Base-by-base conservation (phyloP, 805 yeast species). In the Debaryomyces tyrocola region DNA sequence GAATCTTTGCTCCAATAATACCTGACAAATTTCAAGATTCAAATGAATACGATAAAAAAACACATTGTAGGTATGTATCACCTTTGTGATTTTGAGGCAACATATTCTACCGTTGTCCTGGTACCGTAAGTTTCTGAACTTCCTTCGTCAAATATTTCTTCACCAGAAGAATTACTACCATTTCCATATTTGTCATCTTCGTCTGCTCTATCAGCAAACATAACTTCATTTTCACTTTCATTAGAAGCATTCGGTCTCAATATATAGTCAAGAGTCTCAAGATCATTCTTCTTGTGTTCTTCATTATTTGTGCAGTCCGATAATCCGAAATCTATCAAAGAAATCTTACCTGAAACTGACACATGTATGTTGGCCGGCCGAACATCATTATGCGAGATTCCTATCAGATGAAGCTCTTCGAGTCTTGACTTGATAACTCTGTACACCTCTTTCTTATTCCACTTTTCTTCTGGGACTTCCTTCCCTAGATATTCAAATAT, bases 241-340 rank as follows among this genome's bases (percentile, higher is more conserved):
- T 21, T 21, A 21, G 27, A 21, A 21, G 5, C 27, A 21, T 21
- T 21, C 27, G 27, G 7, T 21, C 27, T 21, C 27, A 31, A 31
- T 11, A 31, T 31, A 11, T 31, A 14, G 34, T 31, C 34, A 28
- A 40, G 42, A 5, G 35, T 8, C 3, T 29, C 28, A 15, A 40
- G 15, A 31, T 40, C 42, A 15, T 27, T 38, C 41, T 14, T 27
- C 28, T 40, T 40, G 20, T 20, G 35, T n/a, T 14, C 42, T 27
- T 27, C 42, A 40, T 40, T 40, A 40, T 29, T 40, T 28, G 29
- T 17, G 20, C 18, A 27, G 28, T 40, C 35, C 7, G 42, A 40
- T 40, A 40, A 31, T 20, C 42, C 42, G 33, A 40, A 40, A 18
- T 40, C 42, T 27, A 40, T 40, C 20, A 40, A 40, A 6, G 35